Conservation (phyloP, 495 filamentous ascomycete species). For the Podospora comata region DNA sequence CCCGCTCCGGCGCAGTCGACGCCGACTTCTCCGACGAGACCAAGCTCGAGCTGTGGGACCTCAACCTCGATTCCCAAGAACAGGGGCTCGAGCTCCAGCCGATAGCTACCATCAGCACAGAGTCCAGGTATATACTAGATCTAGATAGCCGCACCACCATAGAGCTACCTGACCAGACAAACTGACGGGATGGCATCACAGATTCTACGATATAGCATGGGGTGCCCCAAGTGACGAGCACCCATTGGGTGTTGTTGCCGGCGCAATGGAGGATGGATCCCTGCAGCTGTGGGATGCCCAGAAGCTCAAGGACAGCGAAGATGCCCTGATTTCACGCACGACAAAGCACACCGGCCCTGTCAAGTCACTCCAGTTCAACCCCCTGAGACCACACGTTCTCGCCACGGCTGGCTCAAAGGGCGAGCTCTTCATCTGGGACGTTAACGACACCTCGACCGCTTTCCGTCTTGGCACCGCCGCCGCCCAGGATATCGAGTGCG, state of each 20-base stretch:
- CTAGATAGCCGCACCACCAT: neutral
- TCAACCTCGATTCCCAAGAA: conserved; percentile 69
- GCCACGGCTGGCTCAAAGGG: conserved; percentile 92
- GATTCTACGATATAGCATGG: conserved; percentile 98
- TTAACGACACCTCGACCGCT: conserved; percentile 82
- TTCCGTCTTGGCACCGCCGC: conserved; percentile 84
- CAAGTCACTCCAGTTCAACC: conserved; percentile 97
- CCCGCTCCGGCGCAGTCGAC: conserved; percentile 88
- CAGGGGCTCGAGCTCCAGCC: conserved; percentile 81
- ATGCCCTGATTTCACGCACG: conserved; percentile 78
- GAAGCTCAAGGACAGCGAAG: conserved; percentile 67
- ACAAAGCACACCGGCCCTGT: conserved; percentile 90
- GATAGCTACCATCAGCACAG: conserved; percentile 74
- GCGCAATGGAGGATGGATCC: conserved; percentile 93
- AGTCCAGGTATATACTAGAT: conserved; percentile 74
- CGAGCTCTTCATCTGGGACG: conserved; percentile 92
- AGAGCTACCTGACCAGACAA: neutral
- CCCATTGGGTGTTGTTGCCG: conserved; percentile 83
- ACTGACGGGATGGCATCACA: conserved; percentile 35
- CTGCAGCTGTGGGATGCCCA: conserved; percentile 93
- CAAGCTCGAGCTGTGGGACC: conserved; percentile 94
- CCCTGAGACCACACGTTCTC: conserved; percentile 83
- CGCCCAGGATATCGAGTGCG: conserved; percentile 91
- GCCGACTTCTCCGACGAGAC: conserved; percentile 98
- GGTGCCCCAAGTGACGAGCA: conserved; percentile 71